Conservation (phyloP, 352 stramenopile genomes). For the Elongisporangium anandrum region DNA sequence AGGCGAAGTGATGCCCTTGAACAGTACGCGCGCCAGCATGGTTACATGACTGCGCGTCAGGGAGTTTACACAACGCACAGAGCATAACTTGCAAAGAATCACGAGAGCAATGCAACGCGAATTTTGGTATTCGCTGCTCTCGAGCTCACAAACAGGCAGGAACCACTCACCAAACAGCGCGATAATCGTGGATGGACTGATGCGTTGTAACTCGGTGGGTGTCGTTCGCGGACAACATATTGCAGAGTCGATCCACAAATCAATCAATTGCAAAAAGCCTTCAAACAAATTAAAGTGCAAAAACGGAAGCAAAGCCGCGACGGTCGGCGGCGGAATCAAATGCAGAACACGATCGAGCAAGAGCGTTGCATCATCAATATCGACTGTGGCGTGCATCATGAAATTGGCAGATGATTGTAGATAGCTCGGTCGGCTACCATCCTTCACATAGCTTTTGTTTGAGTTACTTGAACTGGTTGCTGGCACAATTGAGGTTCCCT, state of each 20-base stretch:
- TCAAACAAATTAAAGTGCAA: constrained; percentile 74
- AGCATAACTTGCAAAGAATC: constrained; percentile 75
- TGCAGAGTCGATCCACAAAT: constrained; percentile 78
- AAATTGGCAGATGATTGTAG: constrained; percentile 69
- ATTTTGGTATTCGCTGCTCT: constrained; percentile 64
- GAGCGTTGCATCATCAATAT: constrained; percentile 62
- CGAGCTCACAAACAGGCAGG: constrained; percentile 74
- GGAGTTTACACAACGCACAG: constrained; percentile 53
- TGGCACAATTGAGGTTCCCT: constrained; percentile 53
- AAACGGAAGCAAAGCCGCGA: constrained; percentile 54
- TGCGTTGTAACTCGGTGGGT: constrained; percentile 55
- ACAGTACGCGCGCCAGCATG: constrained; percentile 58
- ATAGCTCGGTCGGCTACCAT: constrained; percentile 49
- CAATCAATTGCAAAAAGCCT: constrained; percentile 65
- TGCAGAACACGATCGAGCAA: constrained; percentile 79
- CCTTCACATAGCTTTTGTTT: constrained; percentile 8
- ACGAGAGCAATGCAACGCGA: constrained; percentile 75
- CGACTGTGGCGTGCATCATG: constrained; percentile 52
- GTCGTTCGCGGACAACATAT: constrained; percentile 55
- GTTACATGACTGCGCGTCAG: constrained; percentile 65
- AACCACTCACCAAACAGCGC: constrained; percentile 88
- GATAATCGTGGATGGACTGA: constrained; percentile 78
- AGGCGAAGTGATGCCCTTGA: constrained; percentile 71
- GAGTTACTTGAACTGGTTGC: neutral
- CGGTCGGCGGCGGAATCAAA: constrained; percentile 64